Percentiles rank a stretch among this genome's conserved stretches.
Conservation (phyloP, 73 alveolate species). For the Paraurostyla sp. region DNA sequence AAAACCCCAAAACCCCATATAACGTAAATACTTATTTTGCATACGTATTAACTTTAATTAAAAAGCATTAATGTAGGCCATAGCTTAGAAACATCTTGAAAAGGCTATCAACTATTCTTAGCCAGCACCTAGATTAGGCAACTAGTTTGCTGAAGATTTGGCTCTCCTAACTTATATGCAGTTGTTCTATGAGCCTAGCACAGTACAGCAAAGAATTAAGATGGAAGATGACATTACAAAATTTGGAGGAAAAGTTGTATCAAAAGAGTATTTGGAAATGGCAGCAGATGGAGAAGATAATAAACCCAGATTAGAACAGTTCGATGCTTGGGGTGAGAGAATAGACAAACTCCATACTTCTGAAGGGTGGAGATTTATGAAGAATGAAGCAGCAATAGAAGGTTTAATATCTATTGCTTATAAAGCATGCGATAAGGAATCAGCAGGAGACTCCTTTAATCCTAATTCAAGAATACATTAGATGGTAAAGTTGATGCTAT, state of each 20-base stretch:
- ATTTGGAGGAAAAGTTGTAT: conserved; percentile 76
- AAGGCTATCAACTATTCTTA: too few relatives aligned
- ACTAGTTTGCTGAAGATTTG: conserved; percentile 68
- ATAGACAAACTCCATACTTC: conserved; percentile 71
- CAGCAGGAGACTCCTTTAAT: conserved; percentile 8
- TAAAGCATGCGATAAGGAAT: neutral
- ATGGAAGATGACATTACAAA: conserved; percentile 64
- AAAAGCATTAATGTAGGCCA: too few relatives aligned
- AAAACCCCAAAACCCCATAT: too few relatives aligned
- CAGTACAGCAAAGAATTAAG: conserved; percentile 12
- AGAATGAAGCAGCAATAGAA: conserved; percentile 75
- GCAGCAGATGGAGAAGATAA: conserved; percentile 64
- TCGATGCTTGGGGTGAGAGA: conserved; percentile 77
- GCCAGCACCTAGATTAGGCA: conserved; percentile 76
- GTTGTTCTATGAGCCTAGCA: conserved; percentile 4
- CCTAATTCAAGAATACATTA: conserved; percentile 65
- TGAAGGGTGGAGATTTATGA: conserved; percentile 81
- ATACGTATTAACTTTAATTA: too few relatives aligned
- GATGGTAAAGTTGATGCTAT: conserved; percentile 70
- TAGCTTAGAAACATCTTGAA: too few relatives aligned
- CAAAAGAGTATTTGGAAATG: conserved; percentile 48
- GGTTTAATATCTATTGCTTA: conserved; percentile 70
- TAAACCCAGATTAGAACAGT: conserved; percentile 74
- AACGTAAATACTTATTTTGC: too few relatives aligned
- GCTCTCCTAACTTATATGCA: conserved; percentile 62